Percentiles rank a stretch among this genome's conserved stretches.
Conservation (phyloP, 345 rosid species). For the Barbarea vulgaris region DNA sequence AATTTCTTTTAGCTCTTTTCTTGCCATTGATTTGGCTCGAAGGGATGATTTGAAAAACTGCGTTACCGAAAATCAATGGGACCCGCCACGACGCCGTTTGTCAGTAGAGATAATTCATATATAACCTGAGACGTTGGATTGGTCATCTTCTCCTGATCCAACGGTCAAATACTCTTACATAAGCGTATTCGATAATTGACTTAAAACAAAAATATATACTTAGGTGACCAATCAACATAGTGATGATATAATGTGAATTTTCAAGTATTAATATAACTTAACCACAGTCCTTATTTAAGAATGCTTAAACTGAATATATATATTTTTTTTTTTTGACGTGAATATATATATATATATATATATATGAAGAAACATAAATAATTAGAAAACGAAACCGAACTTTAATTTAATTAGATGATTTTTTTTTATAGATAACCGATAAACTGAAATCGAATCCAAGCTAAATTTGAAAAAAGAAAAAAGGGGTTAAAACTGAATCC, state of each 20-base stretch:
- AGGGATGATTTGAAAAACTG: slow-evolving; percentile 30
- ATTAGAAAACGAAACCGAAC: neutral
- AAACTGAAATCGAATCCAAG: neutral
- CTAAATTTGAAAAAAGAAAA: neutral
- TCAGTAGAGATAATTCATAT: neutral
- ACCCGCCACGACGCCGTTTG: slow-evolving; percentile 40
- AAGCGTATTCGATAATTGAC: slow-evolving; percentile 14
- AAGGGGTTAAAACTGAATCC: neutral
- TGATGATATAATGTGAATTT: neutral
- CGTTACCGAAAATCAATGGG: slow-evolving; percentile 26
- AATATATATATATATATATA: too few relatives aligned
- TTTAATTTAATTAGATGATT: neutral
- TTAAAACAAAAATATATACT: neutral
- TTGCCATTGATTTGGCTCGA: slow-evolving; percentile 40
- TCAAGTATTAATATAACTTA: neutral
- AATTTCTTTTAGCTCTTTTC: neutral
- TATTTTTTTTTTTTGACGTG: too few relatives aligned
- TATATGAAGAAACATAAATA: neutral
- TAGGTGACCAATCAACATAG: neutral
- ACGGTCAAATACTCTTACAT: neutral
- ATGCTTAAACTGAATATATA: neutral
- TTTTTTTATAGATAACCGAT: neutral
- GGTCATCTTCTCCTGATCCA: slow-evolving; percentile 18
- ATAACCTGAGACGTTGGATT: slow-evolving; percentile 27
- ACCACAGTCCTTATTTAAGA: too few relatives aligned